Base-by-base conservation (phyloP, 2,329 filamentous ascomycete species). In the Penicillium corylophilum region DNA sequence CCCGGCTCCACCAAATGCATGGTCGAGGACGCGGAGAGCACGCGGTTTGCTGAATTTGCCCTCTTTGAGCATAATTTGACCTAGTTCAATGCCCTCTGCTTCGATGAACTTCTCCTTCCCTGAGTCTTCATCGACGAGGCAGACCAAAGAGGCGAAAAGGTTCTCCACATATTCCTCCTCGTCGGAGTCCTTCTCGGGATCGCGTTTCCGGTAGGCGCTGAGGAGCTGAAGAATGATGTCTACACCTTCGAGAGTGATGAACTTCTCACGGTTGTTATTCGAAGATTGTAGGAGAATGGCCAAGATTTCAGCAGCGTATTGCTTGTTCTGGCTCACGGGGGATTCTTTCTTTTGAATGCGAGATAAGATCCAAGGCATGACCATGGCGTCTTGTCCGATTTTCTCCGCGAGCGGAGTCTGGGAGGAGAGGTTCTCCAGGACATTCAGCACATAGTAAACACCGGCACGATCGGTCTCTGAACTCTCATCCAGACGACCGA, bases 131-230 rank as follows among this genome's bases (percentile, higher is more conserved):
- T 95, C 89, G 0, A 87, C 88, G 1, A 95, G 74, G 61, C 89
- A 95, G 1, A 89, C 89, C 16, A 97, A 69, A 1, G 86, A 84
- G 65, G 96, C 92, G 69, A 99, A 99, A 0, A 96, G 68, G 60
- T 99, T 96, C 71, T 95, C 90, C 67, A 95, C 89, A 68, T 89
- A 96, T 74, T 99, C 94, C 67, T 96, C 92, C 70, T 97, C 94
- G 45, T 94, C 87, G 28, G 87, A 85, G 52, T 91, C 90, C 65
- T 89, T 93, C 44, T 85, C 82, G 0, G 94, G 94, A 66, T 99
- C 92, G 44, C 86, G 82, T 74, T 88, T 89, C 50, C 94, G 85
- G 73, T 97, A 99, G 1, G 86, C 77, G 1, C 92, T 89, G 0
- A 95, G 82, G 0, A 95, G 79, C 71, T 95, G 90, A 13, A 99